A percentile compares a stretch with the other conserved stretches of the same genome.
These are phyloP conservation scores for Hordeum pubiflorum DNA, from an alignment of 202 grass and related monocot genomes.

Conservation along the genomic window DNA sequence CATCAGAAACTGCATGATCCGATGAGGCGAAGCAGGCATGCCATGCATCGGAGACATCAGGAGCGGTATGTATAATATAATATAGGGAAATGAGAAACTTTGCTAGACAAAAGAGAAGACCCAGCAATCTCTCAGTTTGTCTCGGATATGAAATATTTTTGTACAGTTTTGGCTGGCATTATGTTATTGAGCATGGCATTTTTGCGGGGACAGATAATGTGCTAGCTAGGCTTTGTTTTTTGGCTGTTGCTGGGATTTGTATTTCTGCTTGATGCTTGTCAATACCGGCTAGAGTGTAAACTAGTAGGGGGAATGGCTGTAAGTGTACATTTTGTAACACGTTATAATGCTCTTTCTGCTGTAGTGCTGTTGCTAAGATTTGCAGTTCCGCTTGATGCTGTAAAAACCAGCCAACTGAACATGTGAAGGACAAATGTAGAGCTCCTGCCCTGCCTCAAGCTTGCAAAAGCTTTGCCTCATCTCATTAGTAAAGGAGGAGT, in stretches of 20 bases:
- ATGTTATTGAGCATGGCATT: not conserved
- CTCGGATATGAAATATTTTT: not conserved
- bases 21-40: not conserved
- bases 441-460: too few species aligned
- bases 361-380: too few species aligned
- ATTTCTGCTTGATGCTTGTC: not conserved
- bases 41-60: not conserved
- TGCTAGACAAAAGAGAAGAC: not conserved
- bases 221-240: not conserved
- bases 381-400: too few species aligned
- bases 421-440: too few species aligned
- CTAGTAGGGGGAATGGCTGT: not conserved
- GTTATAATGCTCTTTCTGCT: too few species aligned
- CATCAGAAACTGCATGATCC: constrained; percentile 11
- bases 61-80: constrained; percentile 19
- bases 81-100: not conserved
- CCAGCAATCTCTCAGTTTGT: not conserved
- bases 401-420: too few species aligned
- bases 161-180: not conserved
- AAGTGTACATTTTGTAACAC: not conserved
- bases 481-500: too few species aligned
- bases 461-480: too few species aligned
- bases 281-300: not conserved
- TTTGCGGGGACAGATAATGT: not conserved
- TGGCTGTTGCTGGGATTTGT: not conserved